Percentiles rank a stretch among this genome's conserved stretches.
Evolutionary conservation across 1,284 basidiomycete genomes (phyloP).

Genomic region (Papiliotrema laurentii): DNA sequence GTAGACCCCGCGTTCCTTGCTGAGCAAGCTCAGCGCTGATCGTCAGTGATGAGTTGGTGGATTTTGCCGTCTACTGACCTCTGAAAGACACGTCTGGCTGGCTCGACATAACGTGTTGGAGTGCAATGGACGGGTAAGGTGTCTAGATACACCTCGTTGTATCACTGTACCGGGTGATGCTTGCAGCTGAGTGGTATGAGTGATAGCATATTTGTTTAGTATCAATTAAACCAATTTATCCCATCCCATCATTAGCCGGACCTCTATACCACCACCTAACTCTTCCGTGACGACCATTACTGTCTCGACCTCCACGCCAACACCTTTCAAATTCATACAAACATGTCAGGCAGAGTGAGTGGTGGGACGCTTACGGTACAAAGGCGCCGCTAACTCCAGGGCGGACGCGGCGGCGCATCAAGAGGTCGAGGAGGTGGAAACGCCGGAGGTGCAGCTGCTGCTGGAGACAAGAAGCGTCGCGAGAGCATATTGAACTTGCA

Average conservation of each 20-base stretch:
- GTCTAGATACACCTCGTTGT: no score
- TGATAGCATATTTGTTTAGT: no score
- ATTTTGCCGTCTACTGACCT: slow-evolving; percentile 15
- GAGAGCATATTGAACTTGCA: slow-evolving; percentile 94
- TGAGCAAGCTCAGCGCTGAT: slow-evolving; percentile 71
- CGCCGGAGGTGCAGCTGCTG: slow-evolving; percentile 38
- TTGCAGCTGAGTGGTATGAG: no score
- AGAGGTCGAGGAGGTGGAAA: slow-evolving; percentile 21
- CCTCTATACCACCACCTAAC: no score
- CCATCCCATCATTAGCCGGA: not conserved
- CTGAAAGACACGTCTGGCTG: slow-evolving; percentile 34
- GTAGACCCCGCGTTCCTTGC: slow-evolving; percentile 85
- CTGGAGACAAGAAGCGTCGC: slow-evolving; percentile 74
- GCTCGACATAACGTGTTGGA: not conserved
- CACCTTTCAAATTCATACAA: slow-evolving; percentile 4
- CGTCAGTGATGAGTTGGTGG: slow-evolving; percentile 1
- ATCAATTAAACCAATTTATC: slow-evolving; percentile 7
- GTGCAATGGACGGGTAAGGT: not conserved
- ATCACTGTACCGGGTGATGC: no score
- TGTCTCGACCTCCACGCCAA: not conserved
- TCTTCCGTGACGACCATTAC: not conserved
- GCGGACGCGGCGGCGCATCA: slow-evolving; percentile 33
- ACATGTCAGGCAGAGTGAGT: slow-evolving; percentile 34
- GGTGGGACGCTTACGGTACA: not conserved
- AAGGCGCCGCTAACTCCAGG: slow-evolving; percentile 4